These are phyloP conservation scores for Secale cereale DNA, from an alignment of 176 grass and related monocot species.

Conservation along the genomic window DNA sequence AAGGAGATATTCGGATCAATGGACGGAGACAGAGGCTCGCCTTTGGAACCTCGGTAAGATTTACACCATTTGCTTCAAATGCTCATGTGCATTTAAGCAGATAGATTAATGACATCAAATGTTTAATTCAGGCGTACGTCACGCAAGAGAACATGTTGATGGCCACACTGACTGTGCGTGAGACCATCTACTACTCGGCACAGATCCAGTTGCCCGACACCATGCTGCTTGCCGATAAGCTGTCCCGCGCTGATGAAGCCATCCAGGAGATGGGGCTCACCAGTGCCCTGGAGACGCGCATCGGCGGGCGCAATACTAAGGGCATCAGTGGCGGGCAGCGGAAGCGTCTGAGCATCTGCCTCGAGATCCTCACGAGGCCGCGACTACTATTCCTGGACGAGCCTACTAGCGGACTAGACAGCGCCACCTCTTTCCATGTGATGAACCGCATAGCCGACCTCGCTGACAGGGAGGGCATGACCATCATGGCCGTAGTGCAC, in stretches of 20 bases:
- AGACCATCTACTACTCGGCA: constrained; percentile 59
- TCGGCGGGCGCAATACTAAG: constrained; percentile 44
- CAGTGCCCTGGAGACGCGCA: constrained; percentile 26
- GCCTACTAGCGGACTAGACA: constrained; percentile 61
- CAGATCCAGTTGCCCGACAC: constrained; percentile 55
- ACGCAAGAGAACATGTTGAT: constrained; percentile 59
- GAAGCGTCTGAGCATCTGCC: constrained; percentile 57
- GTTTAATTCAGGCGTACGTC: constrained; percentile 39
- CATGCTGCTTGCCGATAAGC: background rate
- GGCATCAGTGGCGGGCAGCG: constrained; percentile 68
- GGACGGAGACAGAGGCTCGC: constrained; percentile 47
- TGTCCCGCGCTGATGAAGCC: constrained; percentile 10
- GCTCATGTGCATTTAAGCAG: background rate
- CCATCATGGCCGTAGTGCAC: constrained; percentile 48
- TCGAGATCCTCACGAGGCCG: constrained; percentile 52
- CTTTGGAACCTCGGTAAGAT: constrained; percentile 40
- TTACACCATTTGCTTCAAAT: background rate
- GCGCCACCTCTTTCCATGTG: constrained; percentile 57
- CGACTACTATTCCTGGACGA: constrained; percentile 54
- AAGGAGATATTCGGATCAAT: constrained; percentile 42
- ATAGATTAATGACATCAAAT: background rate
- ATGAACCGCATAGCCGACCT: constrained; percentile 33
- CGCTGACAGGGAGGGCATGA: constrained; percentile 40
- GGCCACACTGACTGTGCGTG: constrained; percentile 49
- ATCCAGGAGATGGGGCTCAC: constrained; percentile 51